These are phyloP conservation scores for Tolypocladium sp. DNA, from an alignment of 2,329 filamentous ascomycete genomes.

Conservation along the genomic window DNA sequence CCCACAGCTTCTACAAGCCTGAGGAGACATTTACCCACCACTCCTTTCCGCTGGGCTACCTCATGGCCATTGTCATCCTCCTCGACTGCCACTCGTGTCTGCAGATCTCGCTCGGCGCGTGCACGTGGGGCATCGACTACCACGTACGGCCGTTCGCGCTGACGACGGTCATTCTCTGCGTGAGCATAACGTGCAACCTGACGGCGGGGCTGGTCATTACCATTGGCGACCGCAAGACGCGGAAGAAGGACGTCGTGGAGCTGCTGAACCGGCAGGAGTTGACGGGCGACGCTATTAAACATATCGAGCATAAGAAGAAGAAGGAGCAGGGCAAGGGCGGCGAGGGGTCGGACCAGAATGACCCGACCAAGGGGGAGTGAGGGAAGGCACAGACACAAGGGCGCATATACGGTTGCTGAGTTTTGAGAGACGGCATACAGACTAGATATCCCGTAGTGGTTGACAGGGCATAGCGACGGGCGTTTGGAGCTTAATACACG, in stretches of 20 bases:
- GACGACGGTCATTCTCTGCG: slow-evolving; percentile 73
- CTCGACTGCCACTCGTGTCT: slow-evolving; percentile 72
- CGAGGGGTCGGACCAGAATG: not conserved
- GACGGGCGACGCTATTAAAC: slow-evolving; percentile 48
- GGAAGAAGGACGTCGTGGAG: slow-evolving; percentile 80
- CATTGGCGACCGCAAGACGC: slow-evolving; percentile 64
- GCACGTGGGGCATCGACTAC: slow-evolving; percentile 72
- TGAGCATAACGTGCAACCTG: slow-evolving; percentile 70
- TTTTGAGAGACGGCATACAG: not conserved
- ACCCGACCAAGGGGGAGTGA: not conserved
- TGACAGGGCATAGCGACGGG: not conserved
- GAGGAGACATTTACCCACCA: slow-evolving; percentile 77
- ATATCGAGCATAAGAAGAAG: slow-evolving; percentile 22
- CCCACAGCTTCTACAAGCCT: slow-evolving; percentile 82
- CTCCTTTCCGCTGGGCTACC: slow-evolving; percentile 65
- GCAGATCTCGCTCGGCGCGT: slow-evolving; percentile 70
- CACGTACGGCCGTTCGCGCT: slow-evolving; percentile 58
- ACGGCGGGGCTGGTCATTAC: slow-evolving; percentile 67
- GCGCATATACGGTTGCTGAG: not conserved
- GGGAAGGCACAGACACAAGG: not conserved
- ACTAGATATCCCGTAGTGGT: not conserved
- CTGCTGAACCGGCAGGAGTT: slow-evolving; percentile 68
- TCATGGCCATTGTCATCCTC: slow-evolving; percentile 69
- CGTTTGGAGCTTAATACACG: not conserved
- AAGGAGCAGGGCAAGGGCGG: slow-evolving; percentile 1